phyloP scores from a whole-genome alignment of 2,329 filamentous ascomycete species.

The Waltergamsia citrina region DNA sequence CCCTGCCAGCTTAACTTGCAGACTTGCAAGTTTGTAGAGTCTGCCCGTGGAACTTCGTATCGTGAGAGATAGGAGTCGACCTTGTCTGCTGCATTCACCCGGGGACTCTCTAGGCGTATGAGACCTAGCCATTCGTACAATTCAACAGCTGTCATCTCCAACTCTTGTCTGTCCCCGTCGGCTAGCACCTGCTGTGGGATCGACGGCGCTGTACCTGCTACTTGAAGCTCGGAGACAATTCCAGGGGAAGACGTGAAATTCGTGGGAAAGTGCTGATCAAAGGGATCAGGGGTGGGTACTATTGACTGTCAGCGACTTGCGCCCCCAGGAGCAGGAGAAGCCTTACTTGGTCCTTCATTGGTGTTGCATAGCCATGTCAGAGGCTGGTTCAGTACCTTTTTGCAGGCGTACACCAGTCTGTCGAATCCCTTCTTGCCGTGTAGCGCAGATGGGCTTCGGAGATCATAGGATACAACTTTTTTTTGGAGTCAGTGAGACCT shows the following conservation, averaged over 20 bases:
- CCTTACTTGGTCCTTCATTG: constrained; percentile 23
- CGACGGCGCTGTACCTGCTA: constrained; percentile 13
- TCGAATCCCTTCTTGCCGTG: constrained; percentile 79
- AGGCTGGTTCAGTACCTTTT: constrained; percentile 61
- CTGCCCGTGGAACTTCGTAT: constrained; percentile 46
- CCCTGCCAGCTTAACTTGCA: constrained; percentile 51
- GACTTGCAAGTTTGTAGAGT: constrained; percentile 18
- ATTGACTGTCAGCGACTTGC: constrained; percentile 13
- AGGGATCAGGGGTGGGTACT: constrained; percentile 40
- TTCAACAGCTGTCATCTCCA: constrained; percentile 54
- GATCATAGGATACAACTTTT: constrained; percentile 66
- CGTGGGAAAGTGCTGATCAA: constrained; percentile 32
- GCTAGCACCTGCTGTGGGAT: constrained; percentile 17
- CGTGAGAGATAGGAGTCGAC: constrained; percentile 62
- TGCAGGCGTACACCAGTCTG: constrained; percentile 66
- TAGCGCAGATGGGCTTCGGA: constrained; percentile 66
- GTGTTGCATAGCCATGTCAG: constrained; percentile 68
- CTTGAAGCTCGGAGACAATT: constrained; percentile 8
- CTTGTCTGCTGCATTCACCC: constrained; percentile 44
- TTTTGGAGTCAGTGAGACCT: not conserved
- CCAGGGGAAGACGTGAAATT: constrained; percentile 24
- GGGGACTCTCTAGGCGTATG: constrained; percentile 54
- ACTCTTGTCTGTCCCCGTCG: constrained; percentile 30
- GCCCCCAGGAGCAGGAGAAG: constrained; percentile 6
- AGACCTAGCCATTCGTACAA: constrained; percentile 70